Conservation (phyloP, 2,329 filamentous ascomycete species). For the Epichloe baconii region DNA sequence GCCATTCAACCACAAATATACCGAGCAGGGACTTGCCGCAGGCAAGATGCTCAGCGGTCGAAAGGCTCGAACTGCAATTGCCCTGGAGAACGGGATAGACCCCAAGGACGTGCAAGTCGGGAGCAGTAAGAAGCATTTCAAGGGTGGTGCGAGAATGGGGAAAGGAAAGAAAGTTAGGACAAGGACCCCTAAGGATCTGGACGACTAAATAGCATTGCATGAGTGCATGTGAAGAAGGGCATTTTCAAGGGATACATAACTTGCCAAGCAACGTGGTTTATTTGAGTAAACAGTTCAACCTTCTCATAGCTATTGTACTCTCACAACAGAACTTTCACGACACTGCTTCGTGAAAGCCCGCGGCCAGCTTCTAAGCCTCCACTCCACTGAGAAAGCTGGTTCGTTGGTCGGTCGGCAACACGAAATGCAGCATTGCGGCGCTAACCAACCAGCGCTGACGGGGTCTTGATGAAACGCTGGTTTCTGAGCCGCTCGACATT, state of each 20-base stretch:
- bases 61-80: constrained; percentile 69
- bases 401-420: too few relatives aligned
- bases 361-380: too few relatives aligned
- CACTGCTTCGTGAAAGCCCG: too few relatives aligned
- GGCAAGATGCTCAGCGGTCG: constrained; percentile 64
- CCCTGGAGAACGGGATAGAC: constrained; percentile 74
- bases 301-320: too few relatives aligned
- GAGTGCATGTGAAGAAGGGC: neutral
- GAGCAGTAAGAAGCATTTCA: constrained; percentile 85
- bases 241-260: neutral
- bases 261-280: too few relatives aligned
- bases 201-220: constrained; percentile 4
- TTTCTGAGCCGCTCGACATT: too few relatives aligned
- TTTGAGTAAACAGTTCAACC: too few relatives aligned
- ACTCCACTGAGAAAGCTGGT: too few relatives aligned
- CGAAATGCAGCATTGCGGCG: too few relatives aligned
- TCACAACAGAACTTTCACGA: too few relatives aligned
- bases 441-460: too few relatives aligned
- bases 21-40: constrained; percentile 51
- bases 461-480: too few relatives aligned
- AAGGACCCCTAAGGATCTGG: constrained; percentile 2
- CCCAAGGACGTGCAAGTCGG: constrained; percentile 57
- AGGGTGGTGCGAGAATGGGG: constrained; percentile 52
- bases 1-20: constrained; percentile 86
- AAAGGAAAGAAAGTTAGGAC: constrained; percentile 33